Conservation (phyloP, 2,329 filamentous ascomycete genomes). For the Xylariaceae sp. region DNA sequence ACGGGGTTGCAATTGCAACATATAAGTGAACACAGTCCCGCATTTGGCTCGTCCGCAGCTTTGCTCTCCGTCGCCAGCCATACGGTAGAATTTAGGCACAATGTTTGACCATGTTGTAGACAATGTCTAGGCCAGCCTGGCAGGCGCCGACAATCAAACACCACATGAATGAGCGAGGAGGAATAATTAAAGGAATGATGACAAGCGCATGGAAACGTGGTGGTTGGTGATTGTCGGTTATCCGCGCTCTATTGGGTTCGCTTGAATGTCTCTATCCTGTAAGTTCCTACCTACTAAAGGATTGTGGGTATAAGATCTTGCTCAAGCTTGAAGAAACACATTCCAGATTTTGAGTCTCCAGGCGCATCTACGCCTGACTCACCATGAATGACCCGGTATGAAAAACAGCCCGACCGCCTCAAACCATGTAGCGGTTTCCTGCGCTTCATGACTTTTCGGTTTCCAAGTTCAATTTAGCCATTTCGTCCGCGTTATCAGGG, state of each 20-base stretch:
- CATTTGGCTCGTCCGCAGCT: neutral
- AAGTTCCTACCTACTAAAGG: neutral
- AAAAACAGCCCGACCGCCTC: neutral
- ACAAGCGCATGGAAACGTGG: neutral
- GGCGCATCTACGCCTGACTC: neutral
- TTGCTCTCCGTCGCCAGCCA: neutral
- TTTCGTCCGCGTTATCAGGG: neutral
- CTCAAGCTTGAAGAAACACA: constrained; percentile 5
- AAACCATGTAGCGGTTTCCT: neutral
- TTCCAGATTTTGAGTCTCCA: neutral
- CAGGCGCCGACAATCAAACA: no score
- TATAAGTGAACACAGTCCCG: neutral
- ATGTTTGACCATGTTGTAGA: neutral
- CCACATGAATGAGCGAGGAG: no score
- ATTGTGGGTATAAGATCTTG: constrained; percentile 19
- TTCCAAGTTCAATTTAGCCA: constrained; percentile 21
- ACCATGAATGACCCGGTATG: neutral
- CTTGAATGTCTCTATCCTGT: constrained; percentile 4
- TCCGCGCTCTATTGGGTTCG: neutral
- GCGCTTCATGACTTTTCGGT: constrained; percentile 4
- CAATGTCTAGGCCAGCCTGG: neutral
- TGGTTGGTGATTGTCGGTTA: neutral
- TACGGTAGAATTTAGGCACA: constrained; percentile 11
- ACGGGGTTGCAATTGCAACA: constrained; percentile 10
- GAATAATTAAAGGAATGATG: neutral